Evolutionary conservation across 257 asterid genomes (phyloP), one percentile per base, ranked within the genome.

Genomic region (Scutellaria minor): DNA sequence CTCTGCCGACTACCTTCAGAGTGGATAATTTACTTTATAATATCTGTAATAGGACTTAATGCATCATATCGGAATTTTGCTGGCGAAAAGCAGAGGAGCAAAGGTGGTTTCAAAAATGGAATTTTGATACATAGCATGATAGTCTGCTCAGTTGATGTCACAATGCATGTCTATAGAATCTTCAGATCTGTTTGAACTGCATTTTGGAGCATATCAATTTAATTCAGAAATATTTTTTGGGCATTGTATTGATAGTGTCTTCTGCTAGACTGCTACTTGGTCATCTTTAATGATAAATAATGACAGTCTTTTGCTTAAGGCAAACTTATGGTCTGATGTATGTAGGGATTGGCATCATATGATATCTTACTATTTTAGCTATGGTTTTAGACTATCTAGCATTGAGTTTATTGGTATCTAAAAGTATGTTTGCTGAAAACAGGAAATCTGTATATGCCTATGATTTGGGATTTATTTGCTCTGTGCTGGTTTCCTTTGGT

Each of bases 1-100:
- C n/a, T n/a, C n/a, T n/a, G n/a, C n/a, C n/a, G n/a, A n/a, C n/a
- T n/a, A n/a, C n/a, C n/a, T n/a, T n/a, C n/a, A n/a, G n/a, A n/a
- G n/a, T n/a, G n/a, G n/a, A n/a, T n/a, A 45, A 55, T 65, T 46
- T 18, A 67, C 68, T 41, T 70, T 68, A 48, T 58, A 37, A 18
- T 65, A 55, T 27, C 51, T 68, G 35, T 44, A 72, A 53, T 68
- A 90, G 98, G 97, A 85, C 31, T 59, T 87, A 64, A 90, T 88
- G 97, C 98, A 92, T 83, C 97, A 85, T 69, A 56, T 90, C 12
- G 97, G 98, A 73, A 91, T 92, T 65, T 86, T 87, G 85, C 83
- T 90, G 57, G 92, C 96, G 72, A 87, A 87, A n/a, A 82, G 91
- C 84, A 83, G 98, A 81, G 98, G 98, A 72, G 98, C 98, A 70